A percentile compares a stretch with the other conserved stretches of the same genome.
Evolutionary conservation across 208 protist genomes (phyloP).

Genomic region (Naegleria fowleri): DNA sequence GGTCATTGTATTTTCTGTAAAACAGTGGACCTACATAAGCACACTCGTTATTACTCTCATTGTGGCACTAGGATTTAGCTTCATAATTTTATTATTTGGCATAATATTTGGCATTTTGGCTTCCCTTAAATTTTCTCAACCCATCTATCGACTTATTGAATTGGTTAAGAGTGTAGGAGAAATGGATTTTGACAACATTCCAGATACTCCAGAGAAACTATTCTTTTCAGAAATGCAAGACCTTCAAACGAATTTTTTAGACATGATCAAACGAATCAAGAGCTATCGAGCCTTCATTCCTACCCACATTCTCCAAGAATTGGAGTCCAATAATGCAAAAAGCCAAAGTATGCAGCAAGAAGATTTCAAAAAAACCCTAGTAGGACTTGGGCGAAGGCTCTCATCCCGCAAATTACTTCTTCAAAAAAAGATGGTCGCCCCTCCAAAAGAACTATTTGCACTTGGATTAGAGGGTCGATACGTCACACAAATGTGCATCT

Average conservation of each 20-base stretch:
- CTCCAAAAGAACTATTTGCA: not conserved
- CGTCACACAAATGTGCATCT: not conserved
- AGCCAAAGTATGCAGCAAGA: not conserved
- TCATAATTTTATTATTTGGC: not conserved
- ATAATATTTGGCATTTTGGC: not conserved
- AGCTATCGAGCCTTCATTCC: not conserved
- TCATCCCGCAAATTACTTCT: not conserved
- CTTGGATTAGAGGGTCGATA: not conserved
- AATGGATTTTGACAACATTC: not conserved
- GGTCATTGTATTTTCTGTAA: not conserved
- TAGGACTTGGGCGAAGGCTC: not conserved
- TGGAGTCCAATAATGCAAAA: not conserved
- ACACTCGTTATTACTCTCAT: not conserved
- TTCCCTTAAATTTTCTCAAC: not conserved
- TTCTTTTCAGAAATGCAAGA: not conserved
- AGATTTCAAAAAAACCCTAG: not conserved
- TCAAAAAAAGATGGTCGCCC: not conserved
- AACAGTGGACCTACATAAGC: not conserved
- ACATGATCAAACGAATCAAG: not conserved
- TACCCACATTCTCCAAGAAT: not conserved
- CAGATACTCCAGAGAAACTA: not conserved
- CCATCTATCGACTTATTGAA: not conserved
- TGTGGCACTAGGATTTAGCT: not conserved
- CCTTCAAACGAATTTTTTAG: not conserved
- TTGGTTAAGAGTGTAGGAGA: not conserved